Conservation (phyloP, 1,284 basidiomycete species). For the Uromyces viciae-fabae region DNA sequence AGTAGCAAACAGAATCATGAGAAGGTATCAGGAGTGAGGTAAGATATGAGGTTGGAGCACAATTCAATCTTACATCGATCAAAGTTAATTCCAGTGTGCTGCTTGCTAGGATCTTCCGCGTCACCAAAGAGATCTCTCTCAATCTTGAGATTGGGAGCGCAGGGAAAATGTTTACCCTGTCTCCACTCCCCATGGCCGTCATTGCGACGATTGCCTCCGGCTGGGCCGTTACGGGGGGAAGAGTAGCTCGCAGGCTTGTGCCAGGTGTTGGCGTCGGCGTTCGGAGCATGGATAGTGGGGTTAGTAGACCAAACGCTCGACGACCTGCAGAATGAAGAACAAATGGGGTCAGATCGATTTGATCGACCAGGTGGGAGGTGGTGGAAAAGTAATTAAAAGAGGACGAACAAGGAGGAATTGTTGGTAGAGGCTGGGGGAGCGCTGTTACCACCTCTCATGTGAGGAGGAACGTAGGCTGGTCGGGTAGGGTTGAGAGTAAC, state of each 20-base stretch:
- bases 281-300: constrained; percentile 46
- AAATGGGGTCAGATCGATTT: constrained; percentile 2
- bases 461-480: constrained; percentile 50
- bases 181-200: constrained; percentile 71
- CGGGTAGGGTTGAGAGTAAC: constrained; percentile 64
- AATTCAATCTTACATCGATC: constrained; percentile 67
- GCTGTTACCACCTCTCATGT: constrained; percentile 48
- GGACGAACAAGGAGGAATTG: constrained; percentile 46
- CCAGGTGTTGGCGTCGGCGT: constrained; percentile 44
- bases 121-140: constrained; percentile 97
- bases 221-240: constrained; percentile 33
- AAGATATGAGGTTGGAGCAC: background rate
- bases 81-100: constrained; percentile 98
- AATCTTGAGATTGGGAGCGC: constrained; percentile 73
- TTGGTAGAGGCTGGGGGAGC: constrained; percentile 21
- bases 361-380: constrained; percentile 10
- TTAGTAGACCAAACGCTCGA: constrained; percentile 35
- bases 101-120: constrained; percentile 66
- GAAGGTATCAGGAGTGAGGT: background rate
- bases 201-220: constrained; percentile 50
- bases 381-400: constrained; percentile 44
- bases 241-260: constrained; percentile 34
- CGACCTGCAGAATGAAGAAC: constrained; percentile 8
- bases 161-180: constrained; percentile 79
- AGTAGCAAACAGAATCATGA: background rate